These are phyloP conservation scores for Komagataella kurtzmanii DNA, from an alignment of 805 yeast species.

Conservation along the genomic window DNA sequence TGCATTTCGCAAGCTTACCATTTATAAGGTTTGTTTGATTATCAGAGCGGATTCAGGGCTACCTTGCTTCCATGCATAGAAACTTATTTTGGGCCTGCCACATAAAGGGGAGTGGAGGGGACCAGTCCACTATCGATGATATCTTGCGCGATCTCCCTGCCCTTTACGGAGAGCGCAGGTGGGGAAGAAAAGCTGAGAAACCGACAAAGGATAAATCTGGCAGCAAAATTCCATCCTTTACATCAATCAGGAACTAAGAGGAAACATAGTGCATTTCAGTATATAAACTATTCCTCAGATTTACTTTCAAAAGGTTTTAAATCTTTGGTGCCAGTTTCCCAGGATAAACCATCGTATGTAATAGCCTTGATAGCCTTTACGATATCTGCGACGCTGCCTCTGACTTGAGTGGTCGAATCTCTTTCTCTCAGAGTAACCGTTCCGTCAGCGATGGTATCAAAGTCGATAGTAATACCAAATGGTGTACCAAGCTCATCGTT, in stretches of 20 bases:
- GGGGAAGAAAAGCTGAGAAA: not conserved
- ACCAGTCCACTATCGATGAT: not conserved
- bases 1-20: not conserved
- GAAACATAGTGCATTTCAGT: no score
- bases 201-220: not conserved
- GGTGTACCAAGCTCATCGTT: constrained; percentile 99
- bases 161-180: not conserved
- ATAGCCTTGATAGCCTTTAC: constrained; percentile 60
- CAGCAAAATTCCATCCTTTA: not conserved
- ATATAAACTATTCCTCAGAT: not conserved
- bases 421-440: constrained; percentile 94
- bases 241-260: not conserved
- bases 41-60: not conserved
- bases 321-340: constrained; percentile 76
- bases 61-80: not conserved
- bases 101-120: not conserved
- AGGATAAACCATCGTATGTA: constrained; percentile 59
- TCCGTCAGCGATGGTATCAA: constrained; percentile 77
- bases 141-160: not conserved
- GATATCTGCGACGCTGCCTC: constrained; percentile 72
- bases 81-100: not conserved
- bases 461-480: constrained; percentile 94
- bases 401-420: constrained; percentile 91
- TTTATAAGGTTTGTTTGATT: no score
- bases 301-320: constrained; percentile 53